Base-by-base conservation (phyloP, 345 rosid genomes). In the Populus deltoides region DNA sequence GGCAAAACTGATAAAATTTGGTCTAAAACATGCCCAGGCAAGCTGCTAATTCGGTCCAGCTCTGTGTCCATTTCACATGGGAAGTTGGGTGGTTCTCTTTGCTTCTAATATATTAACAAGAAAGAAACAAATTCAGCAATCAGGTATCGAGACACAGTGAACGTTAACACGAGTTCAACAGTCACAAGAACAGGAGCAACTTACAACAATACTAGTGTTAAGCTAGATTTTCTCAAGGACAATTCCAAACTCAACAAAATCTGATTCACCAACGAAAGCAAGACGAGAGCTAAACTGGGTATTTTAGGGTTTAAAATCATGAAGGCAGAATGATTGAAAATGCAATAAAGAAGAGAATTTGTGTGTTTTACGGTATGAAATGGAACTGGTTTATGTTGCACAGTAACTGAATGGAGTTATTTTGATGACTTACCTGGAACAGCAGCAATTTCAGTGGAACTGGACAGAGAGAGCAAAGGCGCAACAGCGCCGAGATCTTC, bases 1-100 rank as follows among this genome's bases (percentile, higher is more conserved):
- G 94, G 78, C 79, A 91, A 81, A 75, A 82, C 86, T 11, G 88
- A 86, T 80, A 91, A 83, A 53, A 91, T 85, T 73, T 88, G 89
- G 74, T 89, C 88, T 61, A 87, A 66, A 61, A 89, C 78, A 77
- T 89, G 89, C 49, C 86, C 89, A 24, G 91, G 95, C 74, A 90
- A 84, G 79, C 78, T 81, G 82, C 90, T 87, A 84, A 91, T 73
- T 68, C 76, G 86, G 79, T 91, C 93, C 33, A 83, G 61, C 75
- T 86, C 92, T 0, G 74, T 70, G 77, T 85, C 89, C 22, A 68
- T 31, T 75, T 87, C 80, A 79, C 83, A 84, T 68, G 86, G 86
- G 39, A 77, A 72, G 68, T 85, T 83, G 25, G 89, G 88, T 24
- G 90, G 83, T 76, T 87, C 95, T 82, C 89, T 80, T 6, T 66